phyloP scores from a whole-genome alignment of 1,139 yeast genomes.

The Debaryomycetaceae sp. region DNA sequence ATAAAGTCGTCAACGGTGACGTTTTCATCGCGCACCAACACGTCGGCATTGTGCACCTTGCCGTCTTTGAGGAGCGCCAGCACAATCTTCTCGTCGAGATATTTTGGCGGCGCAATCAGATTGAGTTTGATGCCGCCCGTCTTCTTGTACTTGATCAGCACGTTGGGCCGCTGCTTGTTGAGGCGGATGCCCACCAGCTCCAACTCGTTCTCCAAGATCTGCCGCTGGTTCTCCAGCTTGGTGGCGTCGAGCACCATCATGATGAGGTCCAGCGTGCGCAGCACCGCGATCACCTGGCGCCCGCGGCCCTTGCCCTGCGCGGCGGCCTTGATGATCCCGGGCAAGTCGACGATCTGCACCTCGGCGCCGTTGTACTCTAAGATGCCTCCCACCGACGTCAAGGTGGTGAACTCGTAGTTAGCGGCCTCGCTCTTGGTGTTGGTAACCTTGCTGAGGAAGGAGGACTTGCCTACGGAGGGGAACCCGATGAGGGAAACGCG shows the following conservation, averaged over 20 bases:
- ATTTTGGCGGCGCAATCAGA: slow-evolving; percentile 75
- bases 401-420: slow-evolving; percentile 89
- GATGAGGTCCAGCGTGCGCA: slow-evolving; percentile 89
- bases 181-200: slow-evolving; percentile 92
- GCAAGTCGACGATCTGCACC: slow-evolving; percentile 91
- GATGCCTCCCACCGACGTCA: slow-evolving; percentile 95
- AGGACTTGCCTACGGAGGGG: slow-evolving; percentile 96
- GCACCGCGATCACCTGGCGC: slow-evolving; percentile 92
- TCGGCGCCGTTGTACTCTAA: slow-evolving; percentile 94
- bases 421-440: slow-evolving; percentile 95
- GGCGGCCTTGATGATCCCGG: slow-evolving; percentile 97
- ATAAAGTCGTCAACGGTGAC: slow-evolving; percentile 92
- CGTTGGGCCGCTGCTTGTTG: slow-evolving; percentile 78
- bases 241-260: slow-evolving; percentile 96
- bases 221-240: slow-evolving; percentile 83
- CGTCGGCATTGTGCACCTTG: slow-evolving; percentile 90
- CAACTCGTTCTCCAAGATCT: slow-evolving; percentile 79
- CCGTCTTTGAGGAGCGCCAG: slow-evolving; percentile 77
- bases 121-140: slow-evolving; percentile 91
- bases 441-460: slow-evolving; percentile 80
- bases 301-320: slow-evolving; percentile 98
- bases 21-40: slow-evolving; percentile 80
- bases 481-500: slow-evolving; percentile 93
- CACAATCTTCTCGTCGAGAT: slow-evolving; percentile 78
- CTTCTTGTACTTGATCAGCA: slow-evolving; percentile 70